Evolutionary conservation across 2,329 filamentous ascomycete species (phyloP).

Genomic region (Parafenestella ontariensis): DNA sequence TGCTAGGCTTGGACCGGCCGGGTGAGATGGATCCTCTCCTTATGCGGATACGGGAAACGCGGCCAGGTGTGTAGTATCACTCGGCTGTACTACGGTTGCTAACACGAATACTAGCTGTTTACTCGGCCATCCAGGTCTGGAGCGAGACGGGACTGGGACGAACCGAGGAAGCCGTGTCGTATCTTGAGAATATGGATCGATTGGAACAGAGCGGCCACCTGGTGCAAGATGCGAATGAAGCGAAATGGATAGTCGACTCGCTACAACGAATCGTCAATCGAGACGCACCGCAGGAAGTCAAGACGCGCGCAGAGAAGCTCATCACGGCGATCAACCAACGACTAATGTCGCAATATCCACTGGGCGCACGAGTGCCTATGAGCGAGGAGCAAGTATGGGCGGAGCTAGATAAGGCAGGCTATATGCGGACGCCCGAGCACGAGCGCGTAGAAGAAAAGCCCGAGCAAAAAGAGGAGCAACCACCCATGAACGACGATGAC

Average conservation of each 20-base stretch:
- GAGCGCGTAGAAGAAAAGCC: conserved; percentile 31
- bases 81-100: conserved; percentile 16
- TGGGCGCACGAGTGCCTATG: conserved; percentile 27
- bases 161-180: conserved; percentile 31
- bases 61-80: conserved; percentile 41
- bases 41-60: conserved; percentile 41
- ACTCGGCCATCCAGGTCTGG: conserved; percentile 42
- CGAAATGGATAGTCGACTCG: conserved; percentile 41
- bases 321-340: conserved; percentile 43
- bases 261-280: conserved; percentile 37
- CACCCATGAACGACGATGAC: conserved; percentile 59
- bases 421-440: conserved; percentile 28
- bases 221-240: conserved; percentile 41
- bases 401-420: conserved; percentile 41
- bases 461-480: conserved; percentile 38
- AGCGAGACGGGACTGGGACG: conserved; percentile 41
- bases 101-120: conserved; percentile 33
- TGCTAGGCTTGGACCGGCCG: conserved; percentile 26
- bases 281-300: conserved; percentile 34
- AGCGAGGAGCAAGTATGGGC: conserved; percentile 36
- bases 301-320: conserved; percentile 32
- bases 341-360: conserved; percentile 46
- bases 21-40: conserved; percentile 41
- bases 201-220: conserved; percentile 35
- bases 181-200: conserved; percentile 33